Base-by-base conservation (phyloP, 2,329 filamentous ascomycete genomes). In the Hortaea werneckii region DNA sequence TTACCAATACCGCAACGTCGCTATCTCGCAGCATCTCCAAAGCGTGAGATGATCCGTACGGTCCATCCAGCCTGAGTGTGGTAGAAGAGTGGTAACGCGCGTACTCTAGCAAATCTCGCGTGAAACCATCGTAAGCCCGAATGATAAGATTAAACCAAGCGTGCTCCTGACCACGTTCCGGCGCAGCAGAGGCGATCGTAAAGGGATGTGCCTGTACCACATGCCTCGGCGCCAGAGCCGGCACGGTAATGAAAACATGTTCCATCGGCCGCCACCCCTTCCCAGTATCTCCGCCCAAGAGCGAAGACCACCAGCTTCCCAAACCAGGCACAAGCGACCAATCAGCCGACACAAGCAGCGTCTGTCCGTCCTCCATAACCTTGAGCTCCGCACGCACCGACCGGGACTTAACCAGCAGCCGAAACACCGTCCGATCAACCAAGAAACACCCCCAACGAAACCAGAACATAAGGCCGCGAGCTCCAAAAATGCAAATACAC, bases 201-300 rank as follows among this genome's bases (percentile, higher is more conserved):
- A 83, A 83, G 0, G 80, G 80, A 56, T 84, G 80, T 0, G 79
- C 71, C 61, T 83, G 80, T 1, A 81, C 58, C 2, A 65, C 57
- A 54, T 81, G 73, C 44, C 67, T 72, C 3, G 63, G 60, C 1
- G 73, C 73, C 5, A 83, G 67, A 0, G 64, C 65, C 0, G 79
- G 79, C 1, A 83, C 64, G 1, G 75, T 76, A 46, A 83, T 58
- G 61, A 83, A 83, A 41, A 82, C 70, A 58, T 83, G 80, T 54
- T 82, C 77, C 11, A 77, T 77, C 2, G 79, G 73, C 13, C 67
- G 58, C 79, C 80, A 83, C 37, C 79, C 79, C 35, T 46, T 29
- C 3, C 38, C 20, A 42, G 55, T 50, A 29, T 66, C 65, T 13
- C 56, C 46, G 29, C 57, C 44, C 51, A 57, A 32, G 42, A 47